Base-by-base conservation (phyloP, 2,329 filamentous ascomycete genomes). In the Trichoderma citrinoviride region DNA sequence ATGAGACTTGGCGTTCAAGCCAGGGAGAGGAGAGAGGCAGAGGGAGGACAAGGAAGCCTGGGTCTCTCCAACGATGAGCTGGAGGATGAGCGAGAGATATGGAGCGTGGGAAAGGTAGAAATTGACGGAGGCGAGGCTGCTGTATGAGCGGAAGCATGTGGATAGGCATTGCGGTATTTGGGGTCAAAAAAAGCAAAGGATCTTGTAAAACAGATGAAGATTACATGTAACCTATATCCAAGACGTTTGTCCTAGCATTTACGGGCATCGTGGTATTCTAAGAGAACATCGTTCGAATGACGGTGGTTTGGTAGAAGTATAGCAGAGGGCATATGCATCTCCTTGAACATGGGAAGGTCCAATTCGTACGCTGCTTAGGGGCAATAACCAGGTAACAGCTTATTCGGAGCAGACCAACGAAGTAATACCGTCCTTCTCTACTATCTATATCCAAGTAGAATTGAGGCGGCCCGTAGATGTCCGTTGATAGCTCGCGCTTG, bases 81-180 rank as follows among this genome's bases (percentile, higher is more conserved):
- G 37, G 95, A 99, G 74, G 95, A 99, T 78, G 92, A 97, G 81
- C 90, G 87, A 77, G 95, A 99, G 81, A 88, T 99, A 68, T 96
- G 93, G 93, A 95, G 91, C 75, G 90, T 99, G 56, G 95, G 95
- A 6, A 93, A 90, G 78, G 88, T 97, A 56, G 94, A 98, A 75
- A 79, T 93, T 14, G 81, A 80, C 53, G 90, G 85, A 8, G 90
- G 33, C 3, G 33, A 92, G 65, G 75, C 80, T 7, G 83, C 84
- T 43, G 33, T 15, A 29, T 60, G 19, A 65, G 57, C 37, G 27
- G 41, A 61, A 33, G 6, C 14, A 43, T 29, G 37, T 7, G 25
- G 41, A 41, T 25, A 7, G 37, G 17, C 19, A 60, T 19, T 23
- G 19, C 12, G 27, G n/a, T 7, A 17, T n/a, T 29, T 14, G 25